A percentile compares a stretch with the other conserved stretches of the same genome.
These are phyloP conservation scores for Boletus rubroflammeus DNA, from an alignment of 768 basidiomycete species.

Conservation along the genomic window DNA sequence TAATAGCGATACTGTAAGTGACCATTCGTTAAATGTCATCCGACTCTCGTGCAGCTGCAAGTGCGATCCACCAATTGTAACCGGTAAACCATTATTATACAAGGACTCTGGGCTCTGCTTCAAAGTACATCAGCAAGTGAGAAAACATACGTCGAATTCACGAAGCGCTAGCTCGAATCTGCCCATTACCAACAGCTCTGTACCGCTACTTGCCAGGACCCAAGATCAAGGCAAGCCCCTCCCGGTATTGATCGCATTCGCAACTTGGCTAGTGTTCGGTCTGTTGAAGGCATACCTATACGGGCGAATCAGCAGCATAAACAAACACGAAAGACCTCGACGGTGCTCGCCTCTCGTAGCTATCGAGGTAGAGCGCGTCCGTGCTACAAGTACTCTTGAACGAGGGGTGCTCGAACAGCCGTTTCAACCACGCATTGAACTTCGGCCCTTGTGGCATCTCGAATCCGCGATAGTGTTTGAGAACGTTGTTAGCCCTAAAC, in stretches of 20 bases:
- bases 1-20: background rate
- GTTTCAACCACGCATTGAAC: constrained; percentile 50
- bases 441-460: constrained; percentile 46
- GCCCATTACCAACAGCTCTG: background rate
- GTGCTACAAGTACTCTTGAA: constrained; percentile 70
- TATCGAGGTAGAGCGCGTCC: constrained; percentile 62
- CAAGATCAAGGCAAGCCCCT: constrained; percentile 52
- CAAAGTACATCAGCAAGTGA: background rate
- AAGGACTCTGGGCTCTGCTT: background rate
- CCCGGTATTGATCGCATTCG: constrained; percentile 70
- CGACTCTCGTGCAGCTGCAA: background rate
- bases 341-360: constrained; percentile 57
- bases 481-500: constrained; percentile 58
- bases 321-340: background rate
- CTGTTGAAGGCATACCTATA: constrained; percentile 72
- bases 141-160: background rate
- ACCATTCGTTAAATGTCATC: background rate
- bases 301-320: background rate
- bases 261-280: constrained; percentile 73
- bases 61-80: background rate
- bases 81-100: background rate
- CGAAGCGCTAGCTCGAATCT: no score
- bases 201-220: background rate
- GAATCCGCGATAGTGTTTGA: constrained; percentile 68
- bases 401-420: constrained; percentile 56